Evolutionary conservation across 2,329 filamentous ascomycete genomes (phyloP), one percentile per base, ranked within the genome.

Genomic region (Cercospora janseana): DNA sequence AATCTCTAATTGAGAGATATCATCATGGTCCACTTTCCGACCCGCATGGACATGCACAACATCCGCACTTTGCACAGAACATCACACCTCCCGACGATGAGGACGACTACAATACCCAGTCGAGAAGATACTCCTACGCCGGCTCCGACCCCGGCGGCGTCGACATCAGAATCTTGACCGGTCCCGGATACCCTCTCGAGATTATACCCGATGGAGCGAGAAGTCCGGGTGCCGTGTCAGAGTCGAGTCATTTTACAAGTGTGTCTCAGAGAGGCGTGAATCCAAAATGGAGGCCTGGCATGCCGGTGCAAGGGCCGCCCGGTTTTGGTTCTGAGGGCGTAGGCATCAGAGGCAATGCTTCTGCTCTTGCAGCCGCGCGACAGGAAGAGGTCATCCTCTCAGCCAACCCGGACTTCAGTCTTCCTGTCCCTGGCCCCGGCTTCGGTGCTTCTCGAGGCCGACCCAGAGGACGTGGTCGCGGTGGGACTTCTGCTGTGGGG

Each of bases 251-350:
- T 60, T 96, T 95, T 70, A 96, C 92, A 1, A 93, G 87, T 8
- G 86, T 97, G 37, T 92, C 86, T 0, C 90, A 96, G 69, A 81
- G 92, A 26, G 87, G 87, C 1, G 75, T 96, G 47, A 96, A 96
- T 67, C 92, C 91, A 5, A 83, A 85, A 53, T 96, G 92, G 91
- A 81, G 86, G n/a, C 70, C 70, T 55, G 81, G 79, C 15, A 40
- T 37, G 32, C 44, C 54, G n/a, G 51, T 76, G 23, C 72, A 77
- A 35, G 69, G 63, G 45, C 43, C 50, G 13, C 55, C 43, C 4
- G 29, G 56, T 56, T 53, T 37, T 50, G 52, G 55, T 16, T 20
- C 24, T 10, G 34, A n/a, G 21, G 34, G 34, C 20, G n/a, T n/a
- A n/a, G n/a, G 16, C 18, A 38, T 34, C 46, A 5, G 34, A 38